Conservation (phyloP, 305 asterid genomes). For the Fraxinus nigra region DNA sequence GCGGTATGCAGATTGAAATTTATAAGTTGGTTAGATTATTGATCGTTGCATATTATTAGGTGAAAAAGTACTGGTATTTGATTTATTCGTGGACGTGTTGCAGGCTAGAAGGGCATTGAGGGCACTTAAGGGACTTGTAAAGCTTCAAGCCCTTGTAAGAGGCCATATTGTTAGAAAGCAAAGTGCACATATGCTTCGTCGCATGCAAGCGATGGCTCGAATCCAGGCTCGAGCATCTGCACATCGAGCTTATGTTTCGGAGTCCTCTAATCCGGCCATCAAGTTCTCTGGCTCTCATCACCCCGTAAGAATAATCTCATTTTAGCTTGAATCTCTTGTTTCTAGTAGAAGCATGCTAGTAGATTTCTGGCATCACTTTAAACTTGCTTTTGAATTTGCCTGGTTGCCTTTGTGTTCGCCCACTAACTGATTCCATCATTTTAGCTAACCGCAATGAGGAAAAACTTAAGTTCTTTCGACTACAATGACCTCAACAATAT, state of each 20-base stretch:
- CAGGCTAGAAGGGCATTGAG: constrained; percentile 91
- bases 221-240: constrained; percentile 94
- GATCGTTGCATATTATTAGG: neutral
- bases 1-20: neutral
- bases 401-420: neutral
- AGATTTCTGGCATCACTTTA: neutral
- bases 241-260: constrained; percentile 44
- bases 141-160: constrained; percentile 92
- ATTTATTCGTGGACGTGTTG: constrained; percentile 8
- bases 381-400: neutral
- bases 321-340: neutral
- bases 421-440: neutral
- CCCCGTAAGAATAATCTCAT: constrained; percentile 18
- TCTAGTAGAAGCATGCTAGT: neutral
- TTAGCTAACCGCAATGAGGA: neutral
- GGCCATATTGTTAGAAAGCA: constrained; percentile 92
- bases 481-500: neutral
- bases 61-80: neutral
- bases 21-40: neutral
- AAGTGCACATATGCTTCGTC: constrained; percentile 82
- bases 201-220: constrained; percentile 95
- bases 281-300: constrained; percentile 16
- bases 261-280: constrained; percentile 29
- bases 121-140: constrained; percentile 88
- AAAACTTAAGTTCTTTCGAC: neutral